These are phyloP conservation scores for Ophiocordyceps camponoti-rufipedis DNA, from an alignment of 2,329 filamentous ascomycete species.

Conservation along the genomic window DNA sequence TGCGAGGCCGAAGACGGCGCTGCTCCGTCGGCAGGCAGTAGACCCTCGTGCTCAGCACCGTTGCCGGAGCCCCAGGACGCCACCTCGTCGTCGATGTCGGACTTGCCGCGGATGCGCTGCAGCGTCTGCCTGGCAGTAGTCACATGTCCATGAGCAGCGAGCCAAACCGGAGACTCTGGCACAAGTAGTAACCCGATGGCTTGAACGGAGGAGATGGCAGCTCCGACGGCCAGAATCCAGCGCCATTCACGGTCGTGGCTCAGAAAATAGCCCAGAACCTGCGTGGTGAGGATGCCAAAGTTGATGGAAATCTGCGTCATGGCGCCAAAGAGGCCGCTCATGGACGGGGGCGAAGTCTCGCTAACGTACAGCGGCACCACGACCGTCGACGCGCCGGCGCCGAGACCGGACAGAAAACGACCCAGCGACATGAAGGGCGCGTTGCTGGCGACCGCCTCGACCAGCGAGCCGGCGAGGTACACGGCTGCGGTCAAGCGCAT, in stretches of 20 bases:
- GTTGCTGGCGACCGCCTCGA: constrained; percentile 54
- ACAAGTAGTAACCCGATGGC: constrained; percentile 54
- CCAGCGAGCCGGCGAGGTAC: constrained; percentile 56
- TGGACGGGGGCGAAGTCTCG: constrained; percentile 61
- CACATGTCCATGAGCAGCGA: constrained; percentile 48
- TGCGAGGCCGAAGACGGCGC: constrained; percentile 2
- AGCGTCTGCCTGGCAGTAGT: constrained; percentile 47
- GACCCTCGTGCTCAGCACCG: constrained; percentile 45
- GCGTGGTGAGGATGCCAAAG: constrained; percentile 68
- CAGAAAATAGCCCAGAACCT: constrained; percentile 72
- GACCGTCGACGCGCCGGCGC: constrained; percentile 76
- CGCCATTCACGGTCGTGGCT: constrained; percentile 70
- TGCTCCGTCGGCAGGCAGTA: constrained; percentile 28
- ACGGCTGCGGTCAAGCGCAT: constrained; percentile 65
- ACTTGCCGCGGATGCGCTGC: constrained; percentile 56
- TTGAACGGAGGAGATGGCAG: constrained; percentile 49
- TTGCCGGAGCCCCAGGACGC: constrained; percentile 34
- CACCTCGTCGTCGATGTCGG: constrained; percentile 58
- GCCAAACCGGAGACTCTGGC: constrained; percentile 77
- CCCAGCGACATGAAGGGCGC: constrained; percentile 54
- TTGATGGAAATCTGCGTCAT: constrained; percentile 94
- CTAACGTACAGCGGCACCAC: constrained; percentile 91
- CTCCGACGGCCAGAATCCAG: constrained; percentile 59
- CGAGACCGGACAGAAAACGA: constrained; percentile 63
- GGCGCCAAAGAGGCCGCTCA: constrained; percentile 61